These are phyloP conservation scores for Eurotiales sp. DNA, from an alignment of 2,329 filamentous ascomycete genomes.

Conservation along the genomic window DNA sequence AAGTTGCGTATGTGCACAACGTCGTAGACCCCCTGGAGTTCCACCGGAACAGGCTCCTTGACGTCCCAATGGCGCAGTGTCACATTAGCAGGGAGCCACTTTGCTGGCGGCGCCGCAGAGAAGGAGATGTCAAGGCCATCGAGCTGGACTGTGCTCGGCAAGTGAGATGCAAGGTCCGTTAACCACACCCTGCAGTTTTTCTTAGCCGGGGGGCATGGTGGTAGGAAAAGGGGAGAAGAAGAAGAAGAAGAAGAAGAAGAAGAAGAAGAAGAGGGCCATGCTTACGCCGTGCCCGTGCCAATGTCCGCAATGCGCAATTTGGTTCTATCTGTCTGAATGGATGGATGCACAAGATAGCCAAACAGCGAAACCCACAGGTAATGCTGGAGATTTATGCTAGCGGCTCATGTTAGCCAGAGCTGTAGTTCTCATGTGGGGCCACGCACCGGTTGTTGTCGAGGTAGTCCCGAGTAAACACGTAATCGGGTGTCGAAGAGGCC, in stretches of 20 bases:
- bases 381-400: slow-evolving; percentile 7
- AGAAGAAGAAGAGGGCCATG: too few relatives aligned
- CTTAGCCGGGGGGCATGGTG: neutral
- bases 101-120: slow-evolving; percentile 8
- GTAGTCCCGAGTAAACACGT: neutral
- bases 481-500: neutral
- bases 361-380: neutral
- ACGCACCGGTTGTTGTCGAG: slow-evolving; percentile 5
- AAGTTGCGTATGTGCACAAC: slow-evolving; percentile 20
- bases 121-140: slow-evolving; percentile 20
- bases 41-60: slow-evolving; percentile 13
- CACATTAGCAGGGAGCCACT: slow-evolving; percentile 17
- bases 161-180: slow-evolving; percentile 10
- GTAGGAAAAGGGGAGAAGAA: neutral
- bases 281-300: slow-evolving; percentile 19
- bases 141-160: slow-evolving; percentile 12
- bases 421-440: neutral
- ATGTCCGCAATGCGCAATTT: slow-evolving; percentile 19
- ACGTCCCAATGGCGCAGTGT: slow-evolving; percentile 17
- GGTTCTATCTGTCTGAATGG: slow-evolving; percentile 1
- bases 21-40: slow-evolving; percentile 21
- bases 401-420: neutral
- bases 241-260: too few relatives aligned
- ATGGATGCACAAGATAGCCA: slow-evolving; percentile 14
- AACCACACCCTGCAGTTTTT: slow-evolving; percentile 15